Percentiles rank a stretch among this genome's conserved stretches.
Evolutionary conservation across 2,329 filamentous ascomycete species (phyloP).

Genomic region (Incumbomyces lentus): DNA sequence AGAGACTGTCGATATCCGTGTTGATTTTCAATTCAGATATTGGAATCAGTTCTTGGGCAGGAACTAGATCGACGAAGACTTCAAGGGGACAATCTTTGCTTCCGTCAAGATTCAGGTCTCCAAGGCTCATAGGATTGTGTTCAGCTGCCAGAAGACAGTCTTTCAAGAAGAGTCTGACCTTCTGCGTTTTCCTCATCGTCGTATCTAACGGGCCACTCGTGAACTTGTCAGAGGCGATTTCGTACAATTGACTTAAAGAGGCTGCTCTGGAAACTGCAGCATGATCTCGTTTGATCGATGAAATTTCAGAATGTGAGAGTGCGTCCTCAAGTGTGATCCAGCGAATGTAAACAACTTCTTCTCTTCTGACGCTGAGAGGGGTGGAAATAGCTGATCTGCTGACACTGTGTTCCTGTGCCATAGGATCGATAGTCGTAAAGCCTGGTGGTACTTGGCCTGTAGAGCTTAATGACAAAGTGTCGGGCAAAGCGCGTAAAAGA

Average conservation of each 20-base stretch:
- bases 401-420: neutral
- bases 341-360: constrained; percentile 1
- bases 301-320: constrained; percentile 1
- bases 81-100: neutral
- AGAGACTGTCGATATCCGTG: neutral
- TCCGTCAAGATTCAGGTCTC: neutral
- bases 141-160: constrained; percentile 2
- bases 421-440: neutral
- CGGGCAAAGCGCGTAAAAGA: neutral
- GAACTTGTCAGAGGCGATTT: neutral
- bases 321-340: constrained; percentile 5
- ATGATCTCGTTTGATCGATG: neutral
- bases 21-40: neutral
- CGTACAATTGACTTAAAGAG: neutral
- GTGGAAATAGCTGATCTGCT: neutral
- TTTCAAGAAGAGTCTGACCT: constrained; percentile 12
- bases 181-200: constrained; percentile 1
- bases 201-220: too few species aligned
- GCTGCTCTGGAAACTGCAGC: neutral
- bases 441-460: neutral
- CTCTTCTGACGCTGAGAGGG: neutral
- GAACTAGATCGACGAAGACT: constrained; percentile 2
- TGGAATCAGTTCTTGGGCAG: neutral
- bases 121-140: constrained; percentile 1
- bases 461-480: neutral